These are phyloP conservation scores for Pseudovirgaria hyperparasitica DNA, from an alignment of 2,329 filamentous ascomycete genomes.

Conservation along the genomic window DNA sequence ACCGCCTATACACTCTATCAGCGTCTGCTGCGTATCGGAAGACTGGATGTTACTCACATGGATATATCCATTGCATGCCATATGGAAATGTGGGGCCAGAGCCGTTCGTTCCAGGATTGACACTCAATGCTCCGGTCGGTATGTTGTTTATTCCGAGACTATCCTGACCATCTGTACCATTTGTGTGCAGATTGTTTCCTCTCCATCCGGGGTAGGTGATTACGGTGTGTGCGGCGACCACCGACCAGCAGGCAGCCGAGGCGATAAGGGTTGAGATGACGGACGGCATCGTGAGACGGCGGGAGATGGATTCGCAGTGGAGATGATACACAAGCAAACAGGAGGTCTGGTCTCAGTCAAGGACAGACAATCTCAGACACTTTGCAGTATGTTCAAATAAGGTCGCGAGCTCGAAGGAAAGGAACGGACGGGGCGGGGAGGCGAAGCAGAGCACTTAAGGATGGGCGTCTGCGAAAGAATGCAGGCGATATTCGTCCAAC, in stretches of 20 bases:
- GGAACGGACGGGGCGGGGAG: slow-evolving; percentile 1
- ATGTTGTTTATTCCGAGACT: too few relatives aligned
- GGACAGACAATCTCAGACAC: not conserved
- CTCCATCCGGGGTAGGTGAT: slow-evolving; percentile 78
- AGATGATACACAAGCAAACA: too few relatives aligned
- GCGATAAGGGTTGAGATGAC: slow-evolving; percentile 19
- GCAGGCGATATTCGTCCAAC: too few relatives aligned
- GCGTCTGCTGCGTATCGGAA: slow-evolving; percentile 1
- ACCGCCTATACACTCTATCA: slow-evolving; percentile 48
- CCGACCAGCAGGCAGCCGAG: slow-evolving; percentile 20
- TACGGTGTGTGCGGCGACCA: slow-evolving; percentile 60
- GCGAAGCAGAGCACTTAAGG: slow-evolving; percentile 1
- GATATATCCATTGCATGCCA: slow-evolving; percentile 92
- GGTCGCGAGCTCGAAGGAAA: not conserved
- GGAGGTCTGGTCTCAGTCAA: slow-evolving; percentile 8
- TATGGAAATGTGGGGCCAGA: slow-evolving; percentile 55
- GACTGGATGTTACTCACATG: slow-evolving; percentile 50
- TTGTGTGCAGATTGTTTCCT: slow-evolving; percentile 74
- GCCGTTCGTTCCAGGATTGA: slow-evolving; percentile 29
- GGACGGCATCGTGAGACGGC: too few relatives aligned
- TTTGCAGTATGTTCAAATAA: slow-evolving; percentile 3
- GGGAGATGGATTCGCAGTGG: too few relatives aligned
- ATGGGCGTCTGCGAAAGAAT: too few relatives aligned
- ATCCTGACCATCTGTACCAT: slow-evolving; percentile 40
- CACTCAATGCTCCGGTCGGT: slow-evolving; percentile 32